Conservation (phyloP, 2,329 filamentous ascomycete genomes). For the Juglanconis juglandina region DNA sequence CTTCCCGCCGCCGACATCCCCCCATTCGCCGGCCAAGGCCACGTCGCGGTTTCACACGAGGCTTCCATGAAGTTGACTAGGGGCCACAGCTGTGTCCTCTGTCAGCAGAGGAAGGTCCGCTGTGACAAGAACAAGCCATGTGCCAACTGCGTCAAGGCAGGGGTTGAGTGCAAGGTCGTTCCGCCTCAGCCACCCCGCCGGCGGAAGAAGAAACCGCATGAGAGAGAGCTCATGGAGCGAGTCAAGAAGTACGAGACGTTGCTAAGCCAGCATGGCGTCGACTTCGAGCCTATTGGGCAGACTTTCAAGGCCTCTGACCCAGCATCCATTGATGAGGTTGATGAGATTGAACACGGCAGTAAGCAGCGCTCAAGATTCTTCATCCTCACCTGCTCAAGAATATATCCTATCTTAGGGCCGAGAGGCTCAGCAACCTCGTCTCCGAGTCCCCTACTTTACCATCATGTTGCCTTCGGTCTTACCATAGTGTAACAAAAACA, state of each 20-base stretch:
- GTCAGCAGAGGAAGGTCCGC: constrained; percentile 72
- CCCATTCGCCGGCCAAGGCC: constrained; percentile 26
- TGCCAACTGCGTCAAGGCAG: constrained; percentile 62
- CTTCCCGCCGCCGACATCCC: constrained; percentile 12
- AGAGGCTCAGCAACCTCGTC: background rate
- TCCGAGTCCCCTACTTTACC: background rate
- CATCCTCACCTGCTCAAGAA: background rate
- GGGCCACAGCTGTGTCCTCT: constrained; percentile 65
- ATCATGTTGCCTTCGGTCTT: background rate
- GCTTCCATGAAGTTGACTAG: constrained; percentile 52
- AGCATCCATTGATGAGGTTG: constrained; percentile 46
- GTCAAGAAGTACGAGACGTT: constrained; percentile 66
- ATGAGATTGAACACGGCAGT: constrained; percentile 53
- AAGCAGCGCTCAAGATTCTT: background rate
- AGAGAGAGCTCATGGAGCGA: constrained; percentile 68
- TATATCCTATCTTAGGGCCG: background rate
- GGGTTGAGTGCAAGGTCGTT: constrained; percentile 58
- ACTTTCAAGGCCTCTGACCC: constrained; percentile 40
- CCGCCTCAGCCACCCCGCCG: constrained; percentile 55
- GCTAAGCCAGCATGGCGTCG: constrained; percentile 61
- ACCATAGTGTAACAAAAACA: background rate
- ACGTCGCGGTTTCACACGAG: constrained; percentile 29
- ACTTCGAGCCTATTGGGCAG: constrained; percentile 65
- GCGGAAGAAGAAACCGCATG: constrained; percentile 62
- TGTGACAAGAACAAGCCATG: constrained; percentile 73